Percentiles rank a stretch among this genome's conserved stretches.
These are phyloP conservation scores for Fusarium armeniacum DNA, from an alignment of 2,329 filamentous ascomycete species.

Conservation along the genomic window DNA sequence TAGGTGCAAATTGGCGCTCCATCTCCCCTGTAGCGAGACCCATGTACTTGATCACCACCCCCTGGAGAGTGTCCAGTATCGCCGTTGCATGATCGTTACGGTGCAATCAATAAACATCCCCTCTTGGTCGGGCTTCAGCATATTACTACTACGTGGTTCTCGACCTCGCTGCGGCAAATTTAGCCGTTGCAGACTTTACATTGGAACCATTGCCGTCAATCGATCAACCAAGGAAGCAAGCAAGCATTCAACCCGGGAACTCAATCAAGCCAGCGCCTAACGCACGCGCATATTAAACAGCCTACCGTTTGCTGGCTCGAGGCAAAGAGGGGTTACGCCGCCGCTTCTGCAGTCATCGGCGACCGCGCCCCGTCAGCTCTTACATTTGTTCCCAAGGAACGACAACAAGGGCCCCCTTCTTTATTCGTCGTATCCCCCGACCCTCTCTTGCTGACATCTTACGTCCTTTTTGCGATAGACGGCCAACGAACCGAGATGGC, in stretches of 20 bases:
- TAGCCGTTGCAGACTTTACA: slow-evolving; percentile 24
- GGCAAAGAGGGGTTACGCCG: slow-evolving; percentile 47
- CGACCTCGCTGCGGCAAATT: slow-evolving; percentile 21
- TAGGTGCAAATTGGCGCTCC: slow-evolving; percentile 22
- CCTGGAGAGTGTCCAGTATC: slow-evolving; percentile 33
- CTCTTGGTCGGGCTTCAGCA: slow-evolving; percentile 34
- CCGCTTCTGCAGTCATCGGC: slow-evolving; percentile 49
- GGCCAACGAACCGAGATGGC: slow-evolving; percentile 48
- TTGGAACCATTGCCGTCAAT: slow-evolving; percentile 32
- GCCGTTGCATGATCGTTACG: slow-evolving; percentile 31
- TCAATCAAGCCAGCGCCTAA: slow-evolving; percentile 26
- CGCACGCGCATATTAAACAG: slow-evolving; percentile 43
- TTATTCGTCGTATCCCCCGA: slow-evolving; percentile 48
- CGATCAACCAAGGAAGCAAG: slow-evolving; percentile 29
- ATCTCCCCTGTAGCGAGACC: slow-evolving; percentile 29
- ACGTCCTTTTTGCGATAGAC: slow-evolving; percentile 51
- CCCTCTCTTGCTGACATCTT: slow-evolving; percentile 52
- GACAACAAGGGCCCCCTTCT: slow-evolving; percentile 47
- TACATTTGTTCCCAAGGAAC: slow-evolving; percentile 42
- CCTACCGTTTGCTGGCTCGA: slow-evolving; percentile 38
- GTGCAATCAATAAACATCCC: slow-evolving; percentile 32
- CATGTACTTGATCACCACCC: slow-evolving; percentile 34
- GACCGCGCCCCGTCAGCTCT: slow-evolving; percentile 48
- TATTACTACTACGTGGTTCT: slow-evolving; percentile 17
- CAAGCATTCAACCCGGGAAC: slow-evolving; percentile 19